Base-by-base conservation (phyloP, 257 asterid genomes). In the Henckelia pumila region DNA sequence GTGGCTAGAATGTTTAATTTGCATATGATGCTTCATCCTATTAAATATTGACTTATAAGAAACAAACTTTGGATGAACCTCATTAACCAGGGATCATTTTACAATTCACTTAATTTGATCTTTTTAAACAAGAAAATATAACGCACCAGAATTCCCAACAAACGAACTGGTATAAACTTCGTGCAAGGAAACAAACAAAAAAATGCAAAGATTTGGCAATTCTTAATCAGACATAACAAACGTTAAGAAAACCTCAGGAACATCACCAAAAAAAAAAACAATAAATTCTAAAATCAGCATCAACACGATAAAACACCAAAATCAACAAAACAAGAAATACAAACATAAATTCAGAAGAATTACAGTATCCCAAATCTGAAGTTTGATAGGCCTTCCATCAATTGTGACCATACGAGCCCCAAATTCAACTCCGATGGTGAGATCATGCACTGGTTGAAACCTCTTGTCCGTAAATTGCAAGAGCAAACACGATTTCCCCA, bases 351-450 rank as follows among this genome's bases (percentile, higher is more conserved):
- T 7, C 32, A 62, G 50, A 0, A 40, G 37, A 37, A 52, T 63
- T 79, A 85, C 89, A 55, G 92, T 85, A 56, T 85, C 92, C 92
- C 92, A 83, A 66, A 85, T 85, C 84, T 85, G 89, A 73, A 85
- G 82, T 81, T 83, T 83, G 64, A 85, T 66, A 56, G 87, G 92
- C 69, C 80, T 65, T 73, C 81, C 82, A 17, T 83, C 89, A 26
- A 85, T 75, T 21, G 80, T 81, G 30, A 83, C 77, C 87, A 81
- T 83, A 7, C 92, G 85, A 47, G 92, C 87, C 37, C 87, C 92
- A 68, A 83, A 85, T 68, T 85, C 92, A 35, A 85, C 92, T 66
- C 92, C 92, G 35, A 85, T 85, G 2, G 92, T 85, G 74, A 85
- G 85, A 73, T 85, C 88, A 71, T 85, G 91, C 75, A 85, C 86